Evolutionary conservation across 108 stramenopile genomes (phyloP).

Genomic region (Cyclotella choctawhatcheeana): DNA sequence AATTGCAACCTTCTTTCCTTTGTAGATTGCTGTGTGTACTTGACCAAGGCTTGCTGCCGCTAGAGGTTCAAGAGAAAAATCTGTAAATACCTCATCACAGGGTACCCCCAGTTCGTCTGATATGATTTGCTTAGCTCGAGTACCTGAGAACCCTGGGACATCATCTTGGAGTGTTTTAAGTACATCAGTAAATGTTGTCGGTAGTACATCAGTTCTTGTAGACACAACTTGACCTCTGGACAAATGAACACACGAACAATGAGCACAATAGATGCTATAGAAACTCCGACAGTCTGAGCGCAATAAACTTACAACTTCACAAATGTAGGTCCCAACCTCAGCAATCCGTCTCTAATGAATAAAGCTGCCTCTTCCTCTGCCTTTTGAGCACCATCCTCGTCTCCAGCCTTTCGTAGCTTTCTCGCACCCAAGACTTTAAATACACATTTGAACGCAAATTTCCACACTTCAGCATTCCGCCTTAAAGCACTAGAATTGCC

Average conservation of each 20-base stretch:
- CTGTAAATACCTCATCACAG: conserved; percentile 77
- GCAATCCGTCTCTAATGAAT: conserved; percentile 87
- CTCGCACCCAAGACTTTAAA: conserved; percentile 79
- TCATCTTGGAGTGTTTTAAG: conserved; percentile 93
- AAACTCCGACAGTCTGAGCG: too few species aligned
- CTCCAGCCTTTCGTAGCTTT: conserved; percentile 74
- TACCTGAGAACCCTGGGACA: conserved; percentile 92
- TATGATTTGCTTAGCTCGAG: conserved; percentile 87
- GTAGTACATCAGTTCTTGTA: conserved; percentile 90
- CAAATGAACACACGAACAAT: not conserved
- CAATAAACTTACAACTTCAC: conserved; percentile 75
- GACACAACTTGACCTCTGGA: conserved; percentile 63
- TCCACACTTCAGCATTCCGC: conserved; percentile 90
- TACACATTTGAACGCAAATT: conserved; percentile 81
- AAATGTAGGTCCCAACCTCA: conserved; percentile 93
- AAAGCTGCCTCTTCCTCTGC: conserved; percentile 78
- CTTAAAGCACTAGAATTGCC: conserved; percentile 65
- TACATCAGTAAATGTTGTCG: conserved; percentile 88
- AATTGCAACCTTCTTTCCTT: conserved; percentile 90
- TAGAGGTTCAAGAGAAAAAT: conserved; percentile 84
- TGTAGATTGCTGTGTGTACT: conserved; percentile 88
- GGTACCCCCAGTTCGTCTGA: conserved; percentile 80
- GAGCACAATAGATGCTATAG: too few species aligned
- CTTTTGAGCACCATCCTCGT: conserved; percentile 65
- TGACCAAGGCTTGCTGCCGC: conserved; percentile 96